Evolutionary conservation across 306 rosid species (phyloP).

Genomic region (Vicia faba): DNA sequence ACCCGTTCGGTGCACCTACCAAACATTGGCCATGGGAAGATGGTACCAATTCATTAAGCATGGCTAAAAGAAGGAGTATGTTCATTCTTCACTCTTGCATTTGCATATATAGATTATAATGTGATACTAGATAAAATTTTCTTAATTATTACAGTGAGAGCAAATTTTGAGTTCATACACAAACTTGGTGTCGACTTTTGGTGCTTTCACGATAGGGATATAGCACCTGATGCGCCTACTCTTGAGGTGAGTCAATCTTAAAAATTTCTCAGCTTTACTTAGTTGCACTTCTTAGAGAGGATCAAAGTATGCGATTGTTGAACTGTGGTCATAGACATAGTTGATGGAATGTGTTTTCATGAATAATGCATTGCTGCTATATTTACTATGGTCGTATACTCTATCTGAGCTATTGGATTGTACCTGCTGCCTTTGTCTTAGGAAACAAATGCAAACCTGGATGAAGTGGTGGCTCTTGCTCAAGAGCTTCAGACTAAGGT

Average conservation of each 20-base stretch:
- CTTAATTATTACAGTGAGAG: conserved; percentile 65
- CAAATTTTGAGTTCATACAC: conserved; percentile 84
- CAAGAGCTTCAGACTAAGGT: conserved; percentile 88
- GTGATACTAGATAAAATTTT: conserved; percentile 18
- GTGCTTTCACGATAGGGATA: conserved; percentile 97
- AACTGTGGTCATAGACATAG: conserved; percentile 18
- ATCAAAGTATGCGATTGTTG: conserved; percentile 17
- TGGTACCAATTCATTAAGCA: conserved; percentile 84
- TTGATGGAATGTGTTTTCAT: conserved; percentile 8
- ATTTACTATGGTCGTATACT: background rate
- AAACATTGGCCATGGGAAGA: conserved; percentile 98
- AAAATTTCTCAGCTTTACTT: conserved; percentile 8
- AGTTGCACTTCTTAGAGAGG: conserved; percentile 2
- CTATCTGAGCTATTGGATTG: conserved; percentile 34
- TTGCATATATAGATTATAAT: conserved; percentile 13
- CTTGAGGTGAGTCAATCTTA: conserved; percentile 56
- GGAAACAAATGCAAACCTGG: conserved; percentile 93
- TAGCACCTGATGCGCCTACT: conserved; percentile 81
- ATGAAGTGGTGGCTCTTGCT: conserved; percentile 90
- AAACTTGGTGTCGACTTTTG: conserved; percentile 87
- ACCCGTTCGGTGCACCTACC: conserved; percentile 90
- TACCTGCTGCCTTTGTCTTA: conserved; percentile 35
- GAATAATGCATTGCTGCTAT: conserved; percentile 15
- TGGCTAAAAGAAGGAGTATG: conserved; percentile 97
- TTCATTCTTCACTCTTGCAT: background rate